Conservation (phyloP, 768 basidiomycete genomes). For the Galerina sulciceps region DNA sequence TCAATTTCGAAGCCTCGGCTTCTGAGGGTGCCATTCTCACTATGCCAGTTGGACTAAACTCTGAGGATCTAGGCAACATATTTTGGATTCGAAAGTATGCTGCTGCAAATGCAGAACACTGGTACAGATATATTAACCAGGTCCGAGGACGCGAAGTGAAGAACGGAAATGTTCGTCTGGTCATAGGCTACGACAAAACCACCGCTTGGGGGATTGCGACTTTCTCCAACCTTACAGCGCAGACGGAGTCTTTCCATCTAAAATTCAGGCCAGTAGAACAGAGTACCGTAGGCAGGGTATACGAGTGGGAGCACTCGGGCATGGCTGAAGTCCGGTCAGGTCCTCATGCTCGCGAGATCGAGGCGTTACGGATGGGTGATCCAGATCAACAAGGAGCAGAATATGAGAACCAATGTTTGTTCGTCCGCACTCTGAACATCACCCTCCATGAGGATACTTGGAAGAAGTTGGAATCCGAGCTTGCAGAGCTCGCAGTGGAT, state of each 20-base stretch:
- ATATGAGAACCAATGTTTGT: slow-evolving; percentile 3
- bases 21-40: slow-evolving; percentile 22
- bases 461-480: neutral
- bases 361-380: neutral
- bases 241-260: slow-evolving; percentile 3
- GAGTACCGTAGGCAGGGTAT: neutral
- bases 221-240: slow-evolving; percentile 6
- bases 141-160: slow-evolving; percentile 13
- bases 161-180: slow-evolving; percentile 21
- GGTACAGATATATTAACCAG: slow-evolving; percentile 19
- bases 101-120: slow-evolving; percentile 13
- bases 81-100: slow-evolving; percentile 11
- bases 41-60: slow-evolving; percentile 19
- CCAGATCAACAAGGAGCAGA: neutral
- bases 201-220: slow-evolving; percentile 23
- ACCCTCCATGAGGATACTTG: neutral
- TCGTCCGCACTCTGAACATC: slow-evolving; percentile 2
- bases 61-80: slow-evolving; percentile 9
- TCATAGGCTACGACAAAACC: slow-evolving; percentile 21
- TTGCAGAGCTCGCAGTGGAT: neutral
- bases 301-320: slow-evolving; percentile 10
- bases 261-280: slow-evolving; percentile 4
- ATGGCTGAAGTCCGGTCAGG: slow-evolving; percentile 4
- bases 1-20: slow-evolving; percentile 14
- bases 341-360: slow-evolving; percentile 4